Base-by-base conservation (phyloP, 805 yeast genomes). In the Saturnispora serradocipensis region DNA sequence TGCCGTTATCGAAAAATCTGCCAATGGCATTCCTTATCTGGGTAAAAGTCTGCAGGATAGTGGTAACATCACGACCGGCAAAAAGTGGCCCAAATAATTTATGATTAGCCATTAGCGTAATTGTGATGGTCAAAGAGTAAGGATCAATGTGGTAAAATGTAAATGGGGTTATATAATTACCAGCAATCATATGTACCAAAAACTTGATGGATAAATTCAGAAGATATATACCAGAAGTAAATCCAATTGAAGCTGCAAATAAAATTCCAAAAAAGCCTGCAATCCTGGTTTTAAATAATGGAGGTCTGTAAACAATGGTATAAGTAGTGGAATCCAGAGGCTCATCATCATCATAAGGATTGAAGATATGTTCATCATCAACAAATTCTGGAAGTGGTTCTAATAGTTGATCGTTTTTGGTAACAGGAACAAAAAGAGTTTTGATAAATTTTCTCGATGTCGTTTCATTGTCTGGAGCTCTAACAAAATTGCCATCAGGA, bases 381-480 rank as follows among this genome's bases (percentile, higher is more conserved):
- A 58, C 54, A n/a, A 62, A 55, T 46, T 67, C 70, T 24, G 69
- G 65, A 5, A 69, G 47, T 18, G 73, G 71, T 24, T 69, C 71
- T 40, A 85, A 65, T 13, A 85, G 73, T 47, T 76, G 72, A 63
- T 90, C 96, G 57, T 82, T 84, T 58, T 80, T 82, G 0, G 95
- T 86, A 2, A 91, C 97, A 0, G 88, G 80, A 1, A 86, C 84
- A 68, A 93, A 93, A 52, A 89, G 67, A 45, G 78, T 76, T 58
- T 78, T 80, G 32, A 82, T 77, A 56, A 74, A 81, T 46, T 75
- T 76, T 52, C 88, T 71, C 0, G 91, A 79, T 20, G 84, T 81
- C 15, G 82, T 82, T 62, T 90, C 97, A 56, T 78, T 78, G 53
- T 80, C 84, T 0, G 99, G 99, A 1, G 89, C 99, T 52, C 98